Conservation (phyloP, 2,329 filamentous ascomycete genomes). For the Pseudogymnoascus pannorum region DNA sequence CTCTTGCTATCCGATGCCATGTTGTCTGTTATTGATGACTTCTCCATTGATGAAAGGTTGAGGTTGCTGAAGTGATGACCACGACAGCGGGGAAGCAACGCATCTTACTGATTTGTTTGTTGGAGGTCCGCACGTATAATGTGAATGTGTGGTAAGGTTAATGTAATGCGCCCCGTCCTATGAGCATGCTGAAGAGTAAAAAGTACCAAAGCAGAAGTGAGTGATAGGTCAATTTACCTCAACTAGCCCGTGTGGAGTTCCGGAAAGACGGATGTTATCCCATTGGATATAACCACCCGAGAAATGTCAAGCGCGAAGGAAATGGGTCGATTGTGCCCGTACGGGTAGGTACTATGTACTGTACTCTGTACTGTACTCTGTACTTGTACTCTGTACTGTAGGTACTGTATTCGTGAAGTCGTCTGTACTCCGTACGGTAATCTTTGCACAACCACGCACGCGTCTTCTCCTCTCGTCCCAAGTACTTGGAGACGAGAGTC, state of each 20-base stretch:
- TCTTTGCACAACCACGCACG: neutral
- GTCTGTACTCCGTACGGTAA: neutral
- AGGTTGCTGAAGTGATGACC: neutral
- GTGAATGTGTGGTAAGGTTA: neutral
- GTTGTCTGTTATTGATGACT: neutral
- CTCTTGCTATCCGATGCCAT: neutral
- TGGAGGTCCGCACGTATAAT: neutral
- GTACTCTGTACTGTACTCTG: no score
- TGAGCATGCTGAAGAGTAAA: neutral
- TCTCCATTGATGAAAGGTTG: neutral
- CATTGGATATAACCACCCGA: neutral
- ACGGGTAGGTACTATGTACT: neutral
- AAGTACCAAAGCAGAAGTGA: neutral
- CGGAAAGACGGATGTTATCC: neutral
- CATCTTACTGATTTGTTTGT: neutral
- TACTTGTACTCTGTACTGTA: no score
- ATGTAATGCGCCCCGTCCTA: neutral
- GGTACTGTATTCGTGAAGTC: no score
- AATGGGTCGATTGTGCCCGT: neutral
- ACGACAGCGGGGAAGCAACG: neutral
- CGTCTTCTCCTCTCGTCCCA: no score
- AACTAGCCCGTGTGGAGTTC: neutral
- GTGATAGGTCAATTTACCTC: neutral
- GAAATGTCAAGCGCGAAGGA: neutral
- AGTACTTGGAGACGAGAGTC: no score